Conservation (phyloP, 73 alveolate species). For the Paramecium sexaurelia region DNA sequence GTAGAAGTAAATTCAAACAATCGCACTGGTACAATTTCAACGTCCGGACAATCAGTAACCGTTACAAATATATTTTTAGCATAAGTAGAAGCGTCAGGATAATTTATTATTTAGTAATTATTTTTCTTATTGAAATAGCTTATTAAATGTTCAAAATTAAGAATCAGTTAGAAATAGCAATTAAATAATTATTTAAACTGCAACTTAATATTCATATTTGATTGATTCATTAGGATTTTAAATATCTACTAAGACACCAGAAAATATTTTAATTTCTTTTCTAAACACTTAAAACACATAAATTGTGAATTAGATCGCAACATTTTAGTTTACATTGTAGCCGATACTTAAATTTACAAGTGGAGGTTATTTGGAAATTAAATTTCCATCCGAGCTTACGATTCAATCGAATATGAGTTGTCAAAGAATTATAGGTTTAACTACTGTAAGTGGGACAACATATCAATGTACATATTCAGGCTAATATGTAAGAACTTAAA, state of each 20-base stretch:
- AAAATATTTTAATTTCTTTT: neutral
- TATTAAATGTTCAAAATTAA: neutral
- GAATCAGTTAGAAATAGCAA: neutral
- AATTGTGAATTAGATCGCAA: neutral
- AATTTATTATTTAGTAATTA: neutral
- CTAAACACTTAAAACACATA: neutral
- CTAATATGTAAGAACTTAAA: neutral
- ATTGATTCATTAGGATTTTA: constrained; percentile 20
- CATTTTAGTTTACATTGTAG: neutral
- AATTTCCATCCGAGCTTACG: neutral
- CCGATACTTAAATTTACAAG: constrained; percentile 3
- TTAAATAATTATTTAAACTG: neutral
- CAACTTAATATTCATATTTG: neutral
- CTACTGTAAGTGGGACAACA: constrained; percentile 22
- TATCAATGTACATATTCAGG: neutral
- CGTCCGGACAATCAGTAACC: neutral
- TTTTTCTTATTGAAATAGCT: neutral
- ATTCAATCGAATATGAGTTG: constrained; percentile 28
- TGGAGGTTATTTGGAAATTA: constrained; percentile 46
- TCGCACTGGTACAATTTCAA: neutral
- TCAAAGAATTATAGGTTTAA: neutral
- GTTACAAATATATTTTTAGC: neutral
- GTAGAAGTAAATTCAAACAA: neutral
- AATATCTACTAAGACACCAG: constrained; percentile 14
- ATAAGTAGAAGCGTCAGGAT: neutral